Evolutionary conservation across 2,329 filamentous ascomycete genomes (phyloP).

Genomic region (Clarireedia hainanense): DNA sequence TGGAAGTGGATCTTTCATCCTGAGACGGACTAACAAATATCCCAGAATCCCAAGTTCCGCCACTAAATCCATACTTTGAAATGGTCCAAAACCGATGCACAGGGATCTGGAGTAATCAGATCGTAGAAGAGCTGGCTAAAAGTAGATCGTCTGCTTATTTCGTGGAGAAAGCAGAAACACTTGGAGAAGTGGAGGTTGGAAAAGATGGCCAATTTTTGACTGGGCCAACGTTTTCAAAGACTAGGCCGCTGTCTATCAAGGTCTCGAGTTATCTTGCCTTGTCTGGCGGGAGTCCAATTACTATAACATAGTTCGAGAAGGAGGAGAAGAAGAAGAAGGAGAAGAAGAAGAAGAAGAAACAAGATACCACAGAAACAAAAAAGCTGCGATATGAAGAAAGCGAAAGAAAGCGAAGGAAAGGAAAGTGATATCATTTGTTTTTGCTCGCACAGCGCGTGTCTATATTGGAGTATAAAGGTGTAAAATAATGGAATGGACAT

Average conservation of each 20-base stretch:
- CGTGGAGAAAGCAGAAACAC: conserved; percentile 54
- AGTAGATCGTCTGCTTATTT: conserved; percentile 53
- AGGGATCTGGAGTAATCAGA: conserved; percentile 65
- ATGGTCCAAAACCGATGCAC: conserved; percentile 52
- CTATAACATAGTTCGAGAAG: not conserved
- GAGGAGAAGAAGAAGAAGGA: not conserved
- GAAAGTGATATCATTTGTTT: too few relatives aligned
- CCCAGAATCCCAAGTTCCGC: conserved; percentile 59
- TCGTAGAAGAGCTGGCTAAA: conserved; percentile 51
- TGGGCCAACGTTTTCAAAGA: conserved; percentile 21
- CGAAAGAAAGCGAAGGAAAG: too few relatives aligned
- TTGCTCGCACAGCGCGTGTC: too few relatives aligned
- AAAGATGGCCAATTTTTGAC: conserved; percentile 45
- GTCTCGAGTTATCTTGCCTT: conserved; percentile 23
- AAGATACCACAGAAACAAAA: too few relatives aligned
- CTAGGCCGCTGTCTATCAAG: conserved; percentile 24
- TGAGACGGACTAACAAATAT: conserved; percentile 3
- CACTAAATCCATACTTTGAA: conserved; percentile 66
- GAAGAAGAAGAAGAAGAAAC: too few relatives aligned
- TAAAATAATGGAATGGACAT: conserved; percentile 6
- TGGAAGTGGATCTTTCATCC: not conserved
- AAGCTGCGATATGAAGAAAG: too few relatives aligned
- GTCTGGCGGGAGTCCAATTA: conserved; percentile 24
- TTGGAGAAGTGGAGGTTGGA: conserved; percentile 47
- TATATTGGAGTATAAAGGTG: conserved; percentile 5